Conservation (phyloP, 2,329 filamentous ascomycete species). For the Colletotrichum theobromicola region DNA sequence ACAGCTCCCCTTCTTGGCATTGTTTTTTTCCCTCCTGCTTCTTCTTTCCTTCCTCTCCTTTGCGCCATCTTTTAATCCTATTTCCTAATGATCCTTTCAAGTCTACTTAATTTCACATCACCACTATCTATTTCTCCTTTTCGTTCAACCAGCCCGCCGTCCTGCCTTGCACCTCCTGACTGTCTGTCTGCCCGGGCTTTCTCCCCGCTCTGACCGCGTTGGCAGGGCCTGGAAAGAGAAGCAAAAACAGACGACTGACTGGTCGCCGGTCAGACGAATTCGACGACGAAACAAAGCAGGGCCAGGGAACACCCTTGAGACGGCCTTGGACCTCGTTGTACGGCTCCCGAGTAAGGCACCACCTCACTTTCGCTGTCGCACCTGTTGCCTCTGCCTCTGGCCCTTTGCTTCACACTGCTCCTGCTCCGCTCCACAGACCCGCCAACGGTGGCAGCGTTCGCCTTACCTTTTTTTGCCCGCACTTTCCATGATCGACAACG, state of each 20-base stretch:
- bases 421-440: conserved; percentile 7
- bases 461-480: conserved; percentile 5
- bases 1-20: background rate
- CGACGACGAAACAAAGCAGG: conserved; percentile 18
- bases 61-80: background rate
- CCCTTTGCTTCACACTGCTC: background rate
- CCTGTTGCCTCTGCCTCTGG: background rate
- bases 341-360: background rate
- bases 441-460: background rate
- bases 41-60: background rate
- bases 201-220: conserved; percentile 4
- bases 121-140: background rate
- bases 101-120: background rate
- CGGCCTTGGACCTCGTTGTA: background rate
- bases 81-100: background rate
- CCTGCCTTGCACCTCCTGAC: background rate
- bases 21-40: background rate
- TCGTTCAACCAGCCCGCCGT: background rate
- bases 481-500: conserved; percentile 19
- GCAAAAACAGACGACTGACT: conserved; percentile 14
- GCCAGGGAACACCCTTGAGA: conserved; percentile 19
- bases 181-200: background rate
- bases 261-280: conserved; percentile 17
- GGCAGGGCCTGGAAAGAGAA: background rate
- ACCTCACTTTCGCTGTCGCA: background rate